Conservation (phyloP, 441 rosid genomes). For the Populus hybrid region DNA sequence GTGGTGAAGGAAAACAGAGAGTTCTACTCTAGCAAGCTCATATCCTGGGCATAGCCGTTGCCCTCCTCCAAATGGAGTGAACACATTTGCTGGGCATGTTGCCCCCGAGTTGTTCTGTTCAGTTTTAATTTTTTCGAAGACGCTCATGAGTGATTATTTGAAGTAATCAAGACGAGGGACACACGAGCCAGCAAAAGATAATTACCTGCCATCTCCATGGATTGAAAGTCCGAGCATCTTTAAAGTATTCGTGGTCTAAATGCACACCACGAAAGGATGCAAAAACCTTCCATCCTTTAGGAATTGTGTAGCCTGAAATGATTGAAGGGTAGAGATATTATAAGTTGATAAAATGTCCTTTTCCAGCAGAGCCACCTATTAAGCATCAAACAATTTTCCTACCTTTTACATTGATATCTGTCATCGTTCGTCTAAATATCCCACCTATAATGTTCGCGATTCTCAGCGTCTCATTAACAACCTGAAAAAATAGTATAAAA, state of each 20-base stretch:
- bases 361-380: not conserved
- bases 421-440: slow-evolving; percentile 73
- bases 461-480: slow-evolving; percentile 87
- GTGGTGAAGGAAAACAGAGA: slow-evolving; percentile 88
- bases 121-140: not conserved
- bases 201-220: slow-evolving; percentile 99
- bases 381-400: not conserved
- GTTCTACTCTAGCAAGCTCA: slow-evolving; percentile 86
- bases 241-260: slow-evolving; percentile 69
- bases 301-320: slow-evolving; percentile 67
- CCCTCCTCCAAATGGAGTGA: slow-evolving; percentile 95
- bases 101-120: slow-evolving; percentile 54
- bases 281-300: slow-evolving; percentile 90
- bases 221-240: slow-evolving; percentile 85
- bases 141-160: not conserved
- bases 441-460: slow-evolving; percentile 93
- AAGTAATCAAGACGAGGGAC: not conserved
- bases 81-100: slow-evolving; percentile 48
- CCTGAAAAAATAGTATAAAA: slow-evolving; percentile 32
- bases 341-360: not conserved
- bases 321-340: not conserved
- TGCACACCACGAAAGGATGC: slow-evolving; percentile 94
- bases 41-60: slow-evolving; percentile 90
- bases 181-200: not conserved
- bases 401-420: slow-evolving; percentile 82